These are phyloP conservation scores for Mycosphaerella sp. DNA, from an alignment of 2,329 filamentous ascomycete genomes.

Conservation along the genomic window DNA sequence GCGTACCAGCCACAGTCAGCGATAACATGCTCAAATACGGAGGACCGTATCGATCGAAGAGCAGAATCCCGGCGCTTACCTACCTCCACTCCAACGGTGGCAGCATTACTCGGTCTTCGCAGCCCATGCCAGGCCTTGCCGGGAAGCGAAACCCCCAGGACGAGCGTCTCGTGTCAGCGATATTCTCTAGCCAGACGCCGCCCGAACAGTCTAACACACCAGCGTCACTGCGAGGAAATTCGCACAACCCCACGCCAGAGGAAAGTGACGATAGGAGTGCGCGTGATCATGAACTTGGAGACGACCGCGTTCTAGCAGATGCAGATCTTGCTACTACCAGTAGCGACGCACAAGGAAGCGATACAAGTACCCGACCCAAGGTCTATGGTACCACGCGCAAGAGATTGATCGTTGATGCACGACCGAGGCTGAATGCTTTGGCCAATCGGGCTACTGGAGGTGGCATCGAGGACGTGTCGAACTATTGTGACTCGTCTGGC, in stretches of 20 bases:
- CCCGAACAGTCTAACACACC: constrained; percentile 3
- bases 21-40: constrained; percentile 96
- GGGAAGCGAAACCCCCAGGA: constrained; percentile 86
- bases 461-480: constrained; percentile 96
- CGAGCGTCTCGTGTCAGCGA: constrained; percentile 85
- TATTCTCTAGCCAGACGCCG: constrained; percentile 62
- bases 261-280: background rate
- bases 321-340: background rate
- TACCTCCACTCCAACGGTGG: constrained; percentile 99
- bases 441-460: constrained; percentile 90
- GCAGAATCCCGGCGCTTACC: constrained; percentile 79
- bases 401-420: constrained; percentile 92
- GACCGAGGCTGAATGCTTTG: constrained; percentile 87
- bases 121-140: constrained; percentile 80
- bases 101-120: constrained; percentile 89
- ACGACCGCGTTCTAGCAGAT: background rate
- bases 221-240: constrained; percentile 2
- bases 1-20: constrained; percentile 84
- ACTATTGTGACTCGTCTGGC: constrained; percentile 77
- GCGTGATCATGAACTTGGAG: background rate
- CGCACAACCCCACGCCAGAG: background rate
- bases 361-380: constrained; percentile 12
- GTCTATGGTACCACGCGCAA: constrained; percentile 88
- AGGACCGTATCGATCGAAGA: constrained; percentile 77
- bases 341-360: constrained; percentile 3